Conservation (phyloP, 495 filamentous ascomycete species). For the Chaetomidium leptoderma region DNA sequence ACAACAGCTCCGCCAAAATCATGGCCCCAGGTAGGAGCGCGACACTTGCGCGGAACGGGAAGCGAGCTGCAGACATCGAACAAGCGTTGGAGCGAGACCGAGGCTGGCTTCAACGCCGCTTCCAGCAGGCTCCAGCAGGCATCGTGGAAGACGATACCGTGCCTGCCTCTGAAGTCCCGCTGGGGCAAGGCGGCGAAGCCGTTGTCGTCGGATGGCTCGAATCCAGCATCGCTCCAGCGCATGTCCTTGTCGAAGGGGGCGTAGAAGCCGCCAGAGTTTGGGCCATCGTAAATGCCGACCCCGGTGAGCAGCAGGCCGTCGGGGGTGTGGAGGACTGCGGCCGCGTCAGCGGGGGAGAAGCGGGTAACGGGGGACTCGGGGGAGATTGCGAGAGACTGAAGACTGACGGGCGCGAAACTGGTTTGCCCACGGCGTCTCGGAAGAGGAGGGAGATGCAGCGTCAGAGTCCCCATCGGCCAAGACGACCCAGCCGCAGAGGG, state of each 20-base stretch:
- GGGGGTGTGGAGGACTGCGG: neutral
- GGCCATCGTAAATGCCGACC: neutral
- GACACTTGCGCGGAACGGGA: neutral
- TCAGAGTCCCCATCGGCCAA: neutral
- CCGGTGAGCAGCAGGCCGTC: neutral
- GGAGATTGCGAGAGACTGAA: neutral
- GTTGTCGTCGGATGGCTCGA: neutral
- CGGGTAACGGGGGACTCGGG: neutral
- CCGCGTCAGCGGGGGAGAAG: neutral
- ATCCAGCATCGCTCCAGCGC: constrained; percentile 1
- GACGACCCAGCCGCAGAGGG: neutral
- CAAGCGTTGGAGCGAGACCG: neutral
- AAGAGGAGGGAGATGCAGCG: neutral
- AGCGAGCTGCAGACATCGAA: constrained; percentile 1
- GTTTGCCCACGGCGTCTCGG: neutral
- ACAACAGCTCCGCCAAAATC: neutral
- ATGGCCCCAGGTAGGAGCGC: constrained; percentile 2
- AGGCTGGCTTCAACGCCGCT: neutral
- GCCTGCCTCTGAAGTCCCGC: neutral
- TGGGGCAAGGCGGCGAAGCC: neutral
- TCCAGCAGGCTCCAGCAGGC: constrained; percentile 6
- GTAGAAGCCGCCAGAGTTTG: neutral
- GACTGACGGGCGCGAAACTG: neutral
- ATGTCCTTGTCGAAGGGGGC: neutral
- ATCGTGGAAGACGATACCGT: constrained; percentile 1